Evolutionary conservation across 1,139 yeast species (phyloP).

Genomic region (Pneumocystis wakefieldiae): DNA sequence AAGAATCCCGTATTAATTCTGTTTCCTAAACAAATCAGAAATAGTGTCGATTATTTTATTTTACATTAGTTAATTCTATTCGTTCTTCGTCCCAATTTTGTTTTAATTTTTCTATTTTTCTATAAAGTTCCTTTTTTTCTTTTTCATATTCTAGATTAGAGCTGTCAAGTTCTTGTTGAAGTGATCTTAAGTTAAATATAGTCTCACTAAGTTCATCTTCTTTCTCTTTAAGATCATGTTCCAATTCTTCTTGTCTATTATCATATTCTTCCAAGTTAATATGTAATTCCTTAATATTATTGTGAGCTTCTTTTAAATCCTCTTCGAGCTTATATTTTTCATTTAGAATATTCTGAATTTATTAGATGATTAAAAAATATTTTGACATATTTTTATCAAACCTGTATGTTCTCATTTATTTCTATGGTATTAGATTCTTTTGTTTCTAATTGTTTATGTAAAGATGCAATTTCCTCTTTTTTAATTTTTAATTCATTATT

Average conservation of each 20-base stretch:
- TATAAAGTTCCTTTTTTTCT: background rate
- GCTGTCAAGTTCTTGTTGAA: slow-evolving; percentile 9
- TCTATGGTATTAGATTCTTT: background rate
- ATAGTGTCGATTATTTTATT: background rate
- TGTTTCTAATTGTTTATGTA: background rate
- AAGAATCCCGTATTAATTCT: background rate
- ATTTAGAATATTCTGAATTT: background rate
- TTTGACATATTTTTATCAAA: background rate
- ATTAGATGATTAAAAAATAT: background rate
- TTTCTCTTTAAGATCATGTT: slow-evolving; percentile 7
- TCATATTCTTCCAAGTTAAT: slow-evolving; percentile 13
- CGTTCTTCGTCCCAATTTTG: background rate
- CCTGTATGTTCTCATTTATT: background rate
- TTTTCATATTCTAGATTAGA: slow-evolving; percentile 4
- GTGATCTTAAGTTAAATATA: slow-evolving; percentile 5
- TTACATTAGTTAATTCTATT: background rate
- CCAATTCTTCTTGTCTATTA: slow-evolving; percentile 11
- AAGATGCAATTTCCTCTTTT: background rate
- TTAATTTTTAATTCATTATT: background rate
- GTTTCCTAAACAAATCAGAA: background rate
- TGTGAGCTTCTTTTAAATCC: slow-evolving; percentile 11
- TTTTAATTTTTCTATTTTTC: background rate
- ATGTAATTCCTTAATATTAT: slow-evolving; percentile 10
- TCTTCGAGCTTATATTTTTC: slow-evolving; percentile 2
- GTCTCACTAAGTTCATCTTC: slow-evolving; percentile 5